Evolutionary conservation across 2,329 filamentous ascomycete species (phyloP).

Genomic region (Fusarium kyushuense): DNA sequence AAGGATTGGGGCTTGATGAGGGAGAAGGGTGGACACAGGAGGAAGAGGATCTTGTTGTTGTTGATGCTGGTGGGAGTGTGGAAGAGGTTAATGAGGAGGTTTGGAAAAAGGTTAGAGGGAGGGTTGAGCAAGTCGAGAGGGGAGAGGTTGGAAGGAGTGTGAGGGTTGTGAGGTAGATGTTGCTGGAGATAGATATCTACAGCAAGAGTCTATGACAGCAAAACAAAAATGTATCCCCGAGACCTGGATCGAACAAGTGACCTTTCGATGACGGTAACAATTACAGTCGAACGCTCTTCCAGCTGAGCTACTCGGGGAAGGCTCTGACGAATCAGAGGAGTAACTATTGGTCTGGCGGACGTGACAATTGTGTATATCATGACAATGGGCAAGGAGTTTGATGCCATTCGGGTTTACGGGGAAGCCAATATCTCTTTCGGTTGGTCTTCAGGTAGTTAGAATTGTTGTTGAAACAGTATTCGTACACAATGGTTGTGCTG

Average conservation of each 20-base stretch:
- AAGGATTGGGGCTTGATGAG: conserved; percentile 43
- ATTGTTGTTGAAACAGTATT: too few species aligned
- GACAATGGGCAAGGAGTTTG: background rate
- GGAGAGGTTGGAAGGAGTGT: conserved; percentile 62
- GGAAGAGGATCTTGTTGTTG: conserved; percentile 65
- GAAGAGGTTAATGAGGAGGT: conserved; percentile 69
- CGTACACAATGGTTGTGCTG: too few species aligned
- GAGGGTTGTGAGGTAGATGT: conserved; percentile 49
- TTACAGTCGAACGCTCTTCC: conserved; percentile 48
- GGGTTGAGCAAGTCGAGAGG: conserved; percentile 62
- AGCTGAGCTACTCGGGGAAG: conserved; percentile 47
- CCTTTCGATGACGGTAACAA: conserved; percentile 39
- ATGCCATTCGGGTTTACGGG: background rate
- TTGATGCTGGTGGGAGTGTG: conserved; percentile 65
- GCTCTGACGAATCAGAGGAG: background rate
- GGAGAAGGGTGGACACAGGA: conserved; percentile 58
- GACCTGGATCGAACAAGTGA: conserved; percentile 43
- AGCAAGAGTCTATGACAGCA: background rate
- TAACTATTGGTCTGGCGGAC: background rate
- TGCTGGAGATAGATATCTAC: background rate
- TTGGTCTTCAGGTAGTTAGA: background rate
- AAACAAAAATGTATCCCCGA: conserved; percentile 33
- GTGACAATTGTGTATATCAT: background rate
- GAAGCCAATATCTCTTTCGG: background rate
- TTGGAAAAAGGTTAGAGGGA: conserved; percentile 63